Conservation (phyloP, 1,284 basidiomycete species). For the Cryptococcus sp. region DNA sequence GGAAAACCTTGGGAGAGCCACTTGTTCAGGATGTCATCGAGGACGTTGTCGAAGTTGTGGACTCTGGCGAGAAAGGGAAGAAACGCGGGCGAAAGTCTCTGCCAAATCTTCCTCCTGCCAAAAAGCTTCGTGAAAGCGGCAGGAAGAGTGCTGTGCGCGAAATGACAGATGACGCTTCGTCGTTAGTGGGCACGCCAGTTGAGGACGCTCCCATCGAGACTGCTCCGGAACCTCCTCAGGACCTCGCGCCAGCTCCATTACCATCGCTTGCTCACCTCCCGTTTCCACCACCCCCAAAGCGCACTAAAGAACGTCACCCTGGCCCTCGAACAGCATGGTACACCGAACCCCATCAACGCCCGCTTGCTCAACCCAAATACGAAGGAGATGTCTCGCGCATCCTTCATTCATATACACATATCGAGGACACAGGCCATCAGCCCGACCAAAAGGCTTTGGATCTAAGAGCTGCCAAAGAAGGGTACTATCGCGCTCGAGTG, state of each 20-base stretch:
- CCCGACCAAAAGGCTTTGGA: constrained; percentile 57
- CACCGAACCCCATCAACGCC: constrained; percentile 69
- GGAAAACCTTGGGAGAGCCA: constrained; percentile 24
- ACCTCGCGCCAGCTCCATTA: constrained; percentile 43
- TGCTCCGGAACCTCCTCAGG: constrained; percentile 19
- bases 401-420: constrained; percentile 64
- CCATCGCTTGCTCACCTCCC: constrained; percentile 42
- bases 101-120: constrained; percentile 27
- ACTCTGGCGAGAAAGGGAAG: constrained; percentile 27
- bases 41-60: constrained; percentile 4
- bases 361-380: constrained; percentile 58
- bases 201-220: constrained; percentile 10
- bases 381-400: constrained; percentile 61
- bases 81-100: constrained; percentile 30
- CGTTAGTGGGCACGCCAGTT: neutral
- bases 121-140: constrained; percentile 20
- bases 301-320: constrained; percentile 62
- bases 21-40: neutral
- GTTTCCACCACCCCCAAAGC: constrained; percentile 40
- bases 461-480: constrained; percentile 58
- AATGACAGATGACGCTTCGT: neutral
- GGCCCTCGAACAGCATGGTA: constrained; percentile 63
- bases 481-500: constrained; percentile 59
- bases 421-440: constrained; percentile 56
- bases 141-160: neutral